Base-by-base conservation (phyloP, 345 rosid species). In the Aethionema arabicum region DNA sequence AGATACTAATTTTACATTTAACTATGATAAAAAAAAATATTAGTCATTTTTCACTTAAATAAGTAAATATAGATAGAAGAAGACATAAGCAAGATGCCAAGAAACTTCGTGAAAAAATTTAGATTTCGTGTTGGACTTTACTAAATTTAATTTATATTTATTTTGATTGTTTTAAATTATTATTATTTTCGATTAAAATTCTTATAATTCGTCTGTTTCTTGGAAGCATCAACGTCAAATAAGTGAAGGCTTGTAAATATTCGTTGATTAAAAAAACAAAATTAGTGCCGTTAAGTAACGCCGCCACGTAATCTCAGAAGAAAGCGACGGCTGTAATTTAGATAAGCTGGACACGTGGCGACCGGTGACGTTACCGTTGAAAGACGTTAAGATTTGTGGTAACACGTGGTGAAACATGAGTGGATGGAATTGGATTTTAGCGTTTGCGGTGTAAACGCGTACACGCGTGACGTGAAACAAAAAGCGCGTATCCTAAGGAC, bases 401-500 rank as follows among this genome's bases (percentile, higher is more conserved):
- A 40, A 39, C 30, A 55, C 39, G 41, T 66, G 63, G 12, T 10
- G 1, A 7, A 11, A 48, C 14, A 11, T 11, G 15, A 14, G 14
- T 59, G 63, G 63, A 7, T 15, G 11, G 0, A 42, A 27, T 4
- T 59, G 46, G 66, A 35, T 35, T 52, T 5, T 5, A 57, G 12
- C 58, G 36, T 21, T 21, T 21, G 27, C 27, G 27, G 27, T 66
- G 64, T 39, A 40, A 48, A 32, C 43, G 55, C 11, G 58, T 67
- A 67, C 44, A 60, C 46, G 47, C 53, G 52, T 67, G 59, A 59
- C 46, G 9, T 50, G 11, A 58, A 15, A 11, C 36, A 2, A 15
- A 27, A 48, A 59, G 52, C 66, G 61, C 67, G 67, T 60, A 11
- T 68, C 49, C 35, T 68, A 55, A 13, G 60, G 66, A 59, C 66